Evolutionary conservation across 805 yeast species (phyloP), one percentile per base, ranked within the genome.

Genomic region (Groenewaldozyma salmanticensis): DNA sequence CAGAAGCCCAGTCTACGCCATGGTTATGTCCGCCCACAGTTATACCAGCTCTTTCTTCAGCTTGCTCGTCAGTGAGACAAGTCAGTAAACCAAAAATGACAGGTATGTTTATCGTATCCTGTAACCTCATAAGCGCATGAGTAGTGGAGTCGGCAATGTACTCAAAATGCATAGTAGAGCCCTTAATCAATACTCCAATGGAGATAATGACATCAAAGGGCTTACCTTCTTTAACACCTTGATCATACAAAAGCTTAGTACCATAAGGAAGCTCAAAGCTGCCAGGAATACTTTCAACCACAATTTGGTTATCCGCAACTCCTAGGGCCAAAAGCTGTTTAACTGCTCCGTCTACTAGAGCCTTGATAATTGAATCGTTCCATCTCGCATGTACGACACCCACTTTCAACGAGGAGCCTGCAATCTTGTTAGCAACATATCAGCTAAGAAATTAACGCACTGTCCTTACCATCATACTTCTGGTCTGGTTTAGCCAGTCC

Each of bases 1-100:
- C 96, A 27, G 94, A 88, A 52, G 95, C 98, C 98, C 98, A 90
- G 62, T 92, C 98, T 57, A 75, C 85, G 49, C 98, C 98, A 57
- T 92, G 98, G 68, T 90, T 90, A 63, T 92, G 97, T 52, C 77
- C 77, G 43, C 81, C 86, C 22, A 64, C 64, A 31, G 70, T 61
- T 47, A 90, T 66, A 20, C 97, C 98, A 9, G 97, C 95, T 64
- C 98, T 79, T 17, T 79, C 78, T 51, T 80, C 74, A 11, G 97
- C 98, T 67, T 92, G 98, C 55, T 82, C 88, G 52, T 87, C 95
- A 21, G 95, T 88, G 52, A 88, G 63, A 62, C 96, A 88, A 17
- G 97, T 92, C 55, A 92, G 73, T 21, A 92, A 77, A 48, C 98
- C 98, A 58, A 87, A 92, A 48, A 92, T 85, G 32, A 92, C 84